These are phyloP conservation scores for Phylloporus scabripes DNA, from an alignment of 768 basidiomycete genomes.

Conservation along the genomic window DNA sequence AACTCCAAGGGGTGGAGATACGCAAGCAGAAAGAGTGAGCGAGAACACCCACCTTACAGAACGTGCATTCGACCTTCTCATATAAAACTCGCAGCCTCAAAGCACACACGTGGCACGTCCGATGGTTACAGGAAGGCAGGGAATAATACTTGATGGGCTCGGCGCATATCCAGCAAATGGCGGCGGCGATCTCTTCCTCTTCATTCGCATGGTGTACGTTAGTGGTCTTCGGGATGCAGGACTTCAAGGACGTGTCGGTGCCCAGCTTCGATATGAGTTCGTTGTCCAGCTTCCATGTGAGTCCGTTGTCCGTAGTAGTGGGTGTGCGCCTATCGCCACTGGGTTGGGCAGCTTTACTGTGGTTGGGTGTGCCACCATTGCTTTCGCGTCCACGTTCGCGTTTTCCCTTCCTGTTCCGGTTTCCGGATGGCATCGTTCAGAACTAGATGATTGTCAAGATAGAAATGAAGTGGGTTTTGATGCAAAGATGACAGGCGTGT, in stretches of 20 bases:
- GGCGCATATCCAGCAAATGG: conserved; percentile 88
- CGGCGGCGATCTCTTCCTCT: conserved; percentile 31
- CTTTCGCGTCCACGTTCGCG: conserved; percentile 19
- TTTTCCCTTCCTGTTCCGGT: conserved; percentile 12
- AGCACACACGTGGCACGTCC: conserved; percentile 93
- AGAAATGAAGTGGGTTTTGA: not conserved
- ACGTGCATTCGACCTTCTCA: conserved; percentile 91
- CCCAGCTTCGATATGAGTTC: not conserved
- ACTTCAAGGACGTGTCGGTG: not conserved
- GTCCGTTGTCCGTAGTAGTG: not conserved
- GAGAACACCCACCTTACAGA: conserved; percentile 71
- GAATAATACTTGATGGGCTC: conserved; percentile 90
- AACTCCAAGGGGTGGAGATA: not conserved
- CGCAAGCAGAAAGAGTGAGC: not conserved
- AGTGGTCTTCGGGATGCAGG: not conserved
- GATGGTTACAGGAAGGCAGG: conserved; percentile 85
- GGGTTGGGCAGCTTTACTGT: conserved; percentile 1
- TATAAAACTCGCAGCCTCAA: conserved; percentile 84
- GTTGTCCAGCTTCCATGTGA: not conserved
- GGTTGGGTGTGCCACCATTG: not conserved
- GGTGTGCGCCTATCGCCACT: conserved; percentile 1
- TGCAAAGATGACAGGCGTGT: not conserved
- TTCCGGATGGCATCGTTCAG: not conserved
- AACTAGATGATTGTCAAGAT: not conserved
- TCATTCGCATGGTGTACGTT: conserved; percentile 8